Base-by-base conservation (phyloP, 1,284 basidiomycete species). In the Anthracocystis panici-leucophaei region DNA sequence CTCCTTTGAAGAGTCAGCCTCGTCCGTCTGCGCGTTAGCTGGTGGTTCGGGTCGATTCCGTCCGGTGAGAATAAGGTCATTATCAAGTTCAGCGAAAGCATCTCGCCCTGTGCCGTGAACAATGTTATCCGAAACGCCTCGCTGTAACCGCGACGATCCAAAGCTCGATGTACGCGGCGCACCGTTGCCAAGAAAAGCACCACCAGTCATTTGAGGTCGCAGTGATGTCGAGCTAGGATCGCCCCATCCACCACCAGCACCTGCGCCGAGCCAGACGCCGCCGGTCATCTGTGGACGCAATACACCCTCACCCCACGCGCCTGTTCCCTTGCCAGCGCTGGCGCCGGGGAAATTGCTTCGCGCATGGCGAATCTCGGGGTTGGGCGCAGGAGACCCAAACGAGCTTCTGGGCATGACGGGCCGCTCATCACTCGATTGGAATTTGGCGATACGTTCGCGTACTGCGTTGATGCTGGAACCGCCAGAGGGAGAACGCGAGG, bases 241-340 rank as follows among this genome's bases (percentile, higher is more conserved):
- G 14, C 67, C 66, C 77, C 78, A 78, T 23, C 70, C 65, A 21
- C 73, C 73, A 14, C 67, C 66, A 38, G 65, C 63, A 23, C 68
- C 74, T 12, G 55, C 64, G n/a, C 77, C 81, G 23, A 79, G 67
- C 79, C 79, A 80, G 25, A 74, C 71, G 23, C 79, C 81, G 14
- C 81, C 81, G 8, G 81, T 82, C 68, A 79, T 68, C 62, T 82
- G 81, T 23, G 81, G 81, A 29, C 79, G 61, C 14, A 82, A 58
- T 16, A 78, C 79, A 18, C 75, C 72, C 48, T 81, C 79, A 5
- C 79, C 77, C 75, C 79, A 80, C 16, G 70, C 69, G 12, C 78
- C 78, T 7, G 67, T 77, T 5, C 79, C 79, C 23, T 65, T 70
- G 21, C 66, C 73, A 20, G 70, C 60, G n/a, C 67, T 61, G 7